A percentile compares a stretch with the other conserved stretches of the same genome.
Conservation (phyloP, 2,329 filamentous ascomycete genomes). For the Colletotrichum phormii region DNA sequence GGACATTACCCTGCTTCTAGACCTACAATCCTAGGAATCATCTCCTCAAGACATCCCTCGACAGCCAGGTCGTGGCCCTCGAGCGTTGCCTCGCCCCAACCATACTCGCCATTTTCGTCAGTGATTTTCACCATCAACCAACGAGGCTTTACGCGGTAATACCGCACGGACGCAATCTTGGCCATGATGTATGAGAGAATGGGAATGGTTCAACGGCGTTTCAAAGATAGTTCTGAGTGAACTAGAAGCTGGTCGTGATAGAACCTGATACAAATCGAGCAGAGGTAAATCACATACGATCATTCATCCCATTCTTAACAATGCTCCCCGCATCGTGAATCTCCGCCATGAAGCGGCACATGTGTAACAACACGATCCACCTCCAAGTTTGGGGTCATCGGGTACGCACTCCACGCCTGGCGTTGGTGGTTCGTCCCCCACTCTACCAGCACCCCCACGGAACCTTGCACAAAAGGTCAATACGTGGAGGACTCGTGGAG, state of each 20-base stretch:
- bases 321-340: not conserved
- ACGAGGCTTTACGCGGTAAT: conserved; percentile 74
- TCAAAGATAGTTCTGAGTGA: not conserved
- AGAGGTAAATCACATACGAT: not conserved
- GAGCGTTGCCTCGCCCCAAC: conserved; percentile 76
- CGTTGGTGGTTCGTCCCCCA: not conserved
- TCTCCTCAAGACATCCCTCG: conserved; percentile 73
- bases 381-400: not conserved
- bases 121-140: conserved; percentile 78
- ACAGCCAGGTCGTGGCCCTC: conserved; percentile 75
- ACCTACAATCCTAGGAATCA: conserved; percentile 66
- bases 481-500: not conserved
- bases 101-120: conserved; percentile 67
- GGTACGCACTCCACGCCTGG: not conserved
- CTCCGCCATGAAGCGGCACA: not conserved
- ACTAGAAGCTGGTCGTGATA: not conserved
- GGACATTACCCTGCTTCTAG: conserved; percentile 69
- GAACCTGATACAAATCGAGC: not conserved
- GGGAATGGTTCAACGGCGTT: not conserved
- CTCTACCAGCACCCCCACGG: conserved; percentile 25
- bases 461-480: not conserved
- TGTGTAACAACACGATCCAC: conserved; percentile 6
- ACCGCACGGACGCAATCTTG: conserved; percentile 70
- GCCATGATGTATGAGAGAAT: conserved; percentile 29
- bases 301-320: conserved; percentile 19